Percentiles rank a stretch among this genome's conserved stretches.
phyloP scores from a whole-genome alignment of 345 rosid species.

The Boechera divaricarpa region DNA sequence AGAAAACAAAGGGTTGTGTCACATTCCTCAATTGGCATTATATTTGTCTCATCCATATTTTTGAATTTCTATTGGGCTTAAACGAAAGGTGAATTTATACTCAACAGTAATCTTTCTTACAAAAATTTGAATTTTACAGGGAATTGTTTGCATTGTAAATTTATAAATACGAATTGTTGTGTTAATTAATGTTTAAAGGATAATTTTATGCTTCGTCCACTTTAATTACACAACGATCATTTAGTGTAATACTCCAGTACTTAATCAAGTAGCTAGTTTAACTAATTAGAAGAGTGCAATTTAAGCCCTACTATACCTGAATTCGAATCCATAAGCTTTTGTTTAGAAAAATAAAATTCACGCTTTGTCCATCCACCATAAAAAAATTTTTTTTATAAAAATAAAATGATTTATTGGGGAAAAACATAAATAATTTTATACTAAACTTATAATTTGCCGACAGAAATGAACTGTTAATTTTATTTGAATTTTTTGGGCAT shows the following conservation, averaged over 20 bases:
- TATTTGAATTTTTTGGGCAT: neutral
- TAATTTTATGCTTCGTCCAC: neutral
- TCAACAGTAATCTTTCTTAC: neutral
- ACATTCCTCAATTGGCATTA: conserved; percentile 30
- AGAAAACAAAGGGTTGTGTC: conserved; percentile 8
- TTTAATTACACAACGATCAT: neutral
- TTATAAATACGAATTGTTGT: neutral
- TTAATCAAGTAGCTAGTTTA: neutral
- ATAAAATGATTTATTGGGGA: neutral
- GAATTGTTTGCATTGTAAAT: neutral
- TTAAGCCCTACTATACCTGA: neutral
- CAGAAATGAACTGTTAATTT: neutral
- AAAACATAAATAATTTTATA: neutral
- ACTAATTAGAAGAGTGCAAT: neutral
- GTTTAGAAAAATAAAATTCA: neutral
- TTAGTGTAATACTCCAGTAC: neutral
- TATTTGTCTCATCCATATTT: conserved; percentile 12
- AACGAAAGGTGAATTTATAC: neutral
- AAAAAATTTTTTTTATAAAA: neutral
- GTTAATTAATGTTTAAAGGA: neutral
- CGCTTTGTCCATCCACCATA: neutral
- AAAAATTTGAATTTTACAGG: neutral
- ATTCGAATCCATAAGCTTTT: neutral
- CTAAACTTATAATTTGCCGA: neutral
- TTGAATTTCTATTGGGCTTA: neutral